A percentile compares a stretch with the other conserved stretches of the same genome.
Conservation (phyloP, 257 asterid genomes). For the Striga asiatica region DNA sequence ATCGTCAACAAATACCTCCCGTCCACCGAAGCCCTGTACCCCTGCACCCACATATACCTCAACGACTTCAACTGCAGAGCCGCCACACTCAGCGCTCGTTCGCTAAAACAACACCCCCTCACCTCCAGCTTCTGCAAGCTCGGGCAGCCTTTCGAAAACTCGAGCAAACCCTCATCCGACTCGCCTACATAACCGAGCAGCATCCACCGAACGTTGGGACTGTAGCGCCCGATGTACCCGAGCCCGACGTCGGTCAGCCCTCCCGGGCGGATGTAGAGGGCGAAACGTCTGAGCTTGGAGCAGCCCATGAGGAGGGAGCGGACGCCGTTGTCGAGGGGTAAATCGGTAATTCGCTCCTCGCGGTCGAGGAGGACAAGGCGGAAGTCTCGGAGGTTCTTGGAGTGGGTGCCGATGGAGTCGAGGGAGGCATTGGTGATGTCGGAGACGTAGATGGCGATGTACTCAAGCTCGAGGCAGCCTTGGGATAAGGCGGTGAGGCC, state of each 20-base stretch:
- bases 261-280: constrained; percentile 73
- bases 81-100: constrained; percentile 59
- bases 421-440: constrained; percentile 49
- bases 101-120: constrained; percentile 82
- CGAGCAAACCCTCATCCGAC: constrained; percentile 69
- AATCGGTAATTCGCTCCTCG: constrained; percentile 52
- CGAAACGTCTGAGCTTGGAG: constrained; percentile 55
- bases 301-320: constrained; percentile 57
- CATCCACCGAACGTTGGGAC: constrained; percentile 81
- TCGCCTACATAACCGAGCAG: constrained; percentile 73
- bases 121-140: constrained; percentile 65
- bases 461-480: constrained; percentile 42
- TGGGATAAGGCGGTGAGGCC: constrained; percentile 38
- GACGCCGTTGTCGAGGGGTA: constrained; percentile 81
- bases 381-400: constrained; percentile 54
- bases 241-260: constrained; percentile 65
- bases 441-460: constrained; percentile 32
- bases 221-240: constrained; percentile 54
- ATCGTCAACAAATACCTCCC: constrained; percentile 45
- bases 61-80: constrained; percentile 39
- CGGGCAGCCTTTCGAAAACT: constrained; percentile 77
- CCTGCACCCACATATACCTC: constrained; percentile 86
- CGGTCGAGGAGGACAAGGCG: constrained; percentile 69
- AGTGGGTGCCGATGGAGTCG: constrained; percentile 46
- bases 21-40: constrained; percentile 37